Conservation (phyloP, 1,284 basidiomycete species). For the Calocybe gambosa region DNA sequence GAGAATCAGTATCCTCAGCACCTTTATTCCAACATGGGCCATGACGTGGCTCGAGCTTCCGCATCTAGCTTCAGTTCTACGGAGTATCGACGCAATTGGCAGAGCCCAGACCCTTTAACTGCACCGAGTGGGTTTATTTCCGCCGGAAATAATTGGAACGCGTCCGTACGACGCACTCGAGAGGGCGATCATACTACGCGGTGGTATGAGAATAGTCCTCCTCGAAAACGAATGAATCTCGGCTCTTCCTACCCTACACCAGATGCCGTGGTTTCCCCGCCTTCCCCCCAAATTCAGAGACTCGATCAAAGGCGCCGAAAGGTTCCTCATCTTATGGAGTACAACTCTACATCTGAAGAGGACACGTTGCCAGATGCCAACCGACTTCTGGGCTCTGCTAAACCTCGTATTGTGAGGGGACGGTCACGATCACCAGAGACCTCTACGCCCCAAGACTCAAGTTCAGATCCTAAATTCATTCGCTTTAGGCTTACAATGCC, state of each 20-base stretch:
- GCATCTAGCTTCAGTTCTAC: slow-evolving; percentile 30
- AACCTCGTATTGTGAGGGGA: slow-evolving; percentile 49
- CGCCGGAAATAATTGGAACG: slow-evolving; percentile 35
- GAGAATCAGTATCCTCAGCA: slow-evolving; percentile 29
- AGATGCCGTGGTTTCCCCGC: slow-evolving; percentile 39
- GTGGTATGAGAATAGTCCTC: slow-evolving; percentile 49
- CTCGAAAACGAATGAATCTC: slow-evolving; percentile 60
- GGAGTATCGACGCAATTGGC: slow-evolving; percentile 31
- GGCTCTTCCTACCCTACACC: slow-evolving; percentile 37
- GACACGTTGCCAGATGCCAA: slow-evolving; percentile 51
- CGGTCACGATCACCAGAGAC: slow-evolving; percentile 30
- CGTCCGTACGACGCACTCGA: slow-evolving; percentile 40
- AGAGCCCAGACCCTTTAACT: slow-evolving; percentile 48
- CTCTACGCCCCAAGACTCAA: slow-evolving; percentile 22
- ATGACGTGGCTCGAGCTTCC: slow-evolving; percentile 40
- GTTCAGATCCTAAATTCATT: slow-evolving; percentile 41
- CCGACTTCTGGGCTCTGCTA: slow-evolving; percentile 35
- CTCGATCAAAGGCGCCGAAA: slow-evolving; percentile 43
- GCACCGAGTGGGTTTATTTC: slow-evolving; percentile 55
- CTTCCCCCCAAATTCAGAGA: slow-evolving; percentile 52
- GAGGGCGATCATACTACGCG: slow-evolving; percentile 32
- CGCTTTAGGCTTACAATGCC: slow-evolving; percentile 60
- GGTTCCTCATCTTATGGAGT: slow-evolving; percentile 28
- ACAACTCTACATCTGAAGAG: slow-evolving; percentile 51
- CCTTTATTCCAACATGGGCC: slow-evolving; percentile 26